Base-by-base conservation (phyloP, 805 yeast genomes). In the Dipodascus albidus region DNA sequence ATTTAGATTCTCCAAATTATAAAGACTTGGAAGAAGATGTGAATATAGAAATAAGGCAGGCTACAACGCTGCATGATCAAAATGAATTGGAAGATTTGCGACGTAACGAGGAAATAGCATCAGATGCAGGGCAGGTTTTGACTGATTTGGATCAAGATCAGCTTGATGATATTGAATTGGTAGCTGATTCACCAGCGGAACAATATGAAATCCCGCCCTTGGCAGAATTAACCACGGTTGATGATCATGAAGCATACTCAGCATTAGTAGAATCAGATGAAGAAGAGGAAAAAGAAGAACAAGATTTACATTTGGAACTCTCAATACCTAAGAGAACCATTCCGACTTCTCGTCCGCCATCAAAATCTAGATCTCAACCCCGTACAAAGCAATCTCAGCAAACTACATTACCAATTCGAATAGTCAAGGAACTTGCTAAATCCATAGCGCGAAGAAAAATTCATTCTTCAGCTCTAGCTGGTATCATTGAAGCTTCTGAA, bases 401-500 rank as follows among this genome's bases (percentile, higher is more conserved):
- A 27, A 27, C 20, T 38, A 38, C 44, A 14, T 6, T 38, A 38
- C 44, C 44, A 4, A 11, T 19, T 38, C 4, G 50, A 4, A 50
- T 56, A 20, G 31, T 59, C n/a, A 56, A 53, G 17, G 58, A 57
- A 20, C 22, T 54, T 2, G 47, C 56, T 33, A 56, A 53, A 24
- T 49, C 59, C 2, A 22, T 56, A 22, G 48, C 59, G 1, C 52
- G 50, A 2, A 48, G 41, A 3, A 47, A 38, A 17, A 33, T 60
- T 20, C 52, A 48, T 19, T 42, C 58, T 14, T 66, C 63, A n/a
- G 61, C 65, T 2, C 11, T 57, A 2, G 56, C 59, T 0, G 57
- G 62, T 1, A 22, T 71, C 1, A 33, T 57, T 3, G 58, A 59
- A 2, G 63, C 66, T 1, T 61, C 70, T 2, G 59, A 64, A 1